Conservation (phyloP, 805 yeast species). For the Zygosaccharomyces rouxii region DNA sequence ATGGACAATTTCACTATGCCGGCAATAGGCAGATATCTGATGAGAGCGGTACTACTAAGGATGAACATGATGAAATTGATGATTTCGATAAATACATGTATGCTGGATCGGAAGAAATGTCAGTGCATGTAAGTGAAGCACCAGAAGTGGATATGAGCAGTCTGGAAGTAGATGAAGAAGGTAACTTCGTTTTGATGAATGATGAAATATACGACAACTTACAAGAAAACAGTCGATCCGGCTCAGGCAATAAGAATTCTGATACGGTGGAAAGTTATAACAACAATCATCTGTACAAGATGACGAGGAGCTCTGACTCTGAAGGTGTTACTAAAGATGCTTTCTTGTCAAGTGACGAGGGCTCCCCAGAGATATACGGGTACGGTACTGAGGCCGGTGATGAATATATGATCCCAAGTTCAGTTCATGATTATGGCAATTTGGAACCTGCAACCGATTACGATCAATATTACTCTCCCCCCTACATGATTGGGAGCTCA, state of each 20-base stretch:
- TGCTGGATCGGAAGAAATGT: slow-evolving; percentile 11
- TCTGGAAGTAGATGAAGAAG: slow-evolving; percentile 22
- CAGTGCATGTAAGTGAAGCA: slow-evolving; percentile 18
- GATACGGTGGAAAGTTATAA: slow-evolving; percentile 23
- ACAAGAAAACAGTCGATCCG: slow-evolving; percentile 3
- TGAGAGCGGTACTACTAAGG: slow-evolving; percentile 12
- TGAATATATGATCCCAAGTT: background rate
- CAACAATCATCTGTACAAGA: slow-evolving; percentile 18
- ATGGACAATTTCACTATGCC: slow-evolving; percentile 27
- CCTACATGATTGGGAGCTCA: slow-evolving; percentile 3
- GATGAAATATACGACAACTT: slow-evolving; percentile 7
- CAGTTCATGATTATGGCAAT: background rate
- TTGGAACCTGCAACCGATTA: background rate
- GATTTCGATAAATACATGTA: slow-evolving; percentile 14
- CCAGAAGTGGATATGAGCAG: slow-evolving; percentile 17
- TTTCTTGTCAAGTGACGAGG: background rate
- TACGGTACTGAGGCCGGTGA: background rate
- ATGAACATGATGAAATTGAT: slow-evolving; percentile 6
- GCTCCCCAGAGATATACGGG: background rate
- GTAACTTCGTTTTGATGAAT: slow-evolving; percentile 16
- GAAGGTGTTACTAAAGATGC: background rate
- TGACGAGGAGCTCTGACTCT: slow-evolving; percentile 6
- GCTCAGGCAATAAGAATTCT: slow-evolving; percentile 7
- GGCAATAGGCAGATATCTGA: slow-evolving; percentile 12
- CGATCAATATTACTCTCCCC: background rate